Evolutionary conservation across 768 basidiomycete species (phyloP).

Genomic region (Rhizopogon rudus): DNA sequence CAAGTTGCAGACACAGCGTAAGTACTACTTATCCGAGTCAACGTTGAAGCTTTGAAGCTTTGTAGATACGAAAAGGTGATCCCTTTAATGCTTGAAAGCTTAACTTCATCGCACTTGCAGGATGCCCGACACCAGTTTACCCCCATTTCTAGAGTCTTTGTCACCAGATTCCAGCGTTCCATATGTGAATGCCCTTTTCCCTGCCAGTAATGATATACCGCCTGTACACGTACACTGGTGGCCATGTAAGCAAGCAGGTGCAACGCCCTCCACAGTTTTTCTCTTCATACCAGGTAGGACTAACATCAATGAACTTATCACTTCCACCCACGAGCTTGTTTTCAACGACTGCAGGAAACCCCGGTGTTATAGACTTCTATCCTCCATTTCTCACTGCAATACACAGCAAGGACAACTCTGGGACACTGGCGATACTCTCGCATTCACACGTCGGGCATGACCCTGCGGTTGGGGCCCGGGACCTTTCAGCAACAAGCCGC

Average conservation of each 20-base stretch:
- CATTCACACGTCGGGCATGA: constrained; percentile 66
- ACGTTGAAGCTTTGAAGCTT: too few relatives aligned
- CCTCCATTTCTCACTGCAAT: constrained; percentile 55
- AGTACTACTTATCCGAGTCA: too few relatives aligned
- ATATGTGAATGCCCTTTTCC: constrained; percentile 6
- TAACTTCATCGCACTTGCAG: not conserved
- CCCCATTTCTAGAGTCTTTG: not conserved
- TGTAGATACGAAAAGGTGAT: not conserved
- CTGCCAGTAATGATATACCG: constrained; percentile 20
- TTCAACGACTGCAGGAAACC: constrained; percentile 34
- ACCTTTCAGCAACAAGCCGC: constrained; percentile 3
- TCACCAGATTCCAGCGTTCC: not conserved
- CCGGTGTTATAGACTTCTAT: constrained; percentile 66
- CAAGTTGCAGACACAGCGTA: too few relatives aligned
- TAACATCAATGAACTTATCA: not conserved
- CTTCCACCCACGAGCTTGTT: not conserved
- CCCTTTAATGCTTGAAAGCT: not conserved
- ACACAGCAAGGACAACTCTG: constrained; percentile 28
- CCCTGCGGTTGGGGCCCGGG: constrained; percentile 24
- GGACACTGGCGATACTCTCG: constrained; percentile 47
- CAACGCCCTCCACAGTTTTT: constrained; percentile 27
- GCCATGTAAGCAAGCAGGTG: constrained; percentile 23
- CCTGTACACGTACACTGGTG: constrained; percentile 52
- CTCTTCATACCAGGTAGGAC: constrained; percentile 46
- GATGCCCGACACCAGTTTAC: not conserved